Base-by-base conservation (phyloP, 768 basidiomycete genomes). In the Rhizopogon vesiculosus region DNA sequence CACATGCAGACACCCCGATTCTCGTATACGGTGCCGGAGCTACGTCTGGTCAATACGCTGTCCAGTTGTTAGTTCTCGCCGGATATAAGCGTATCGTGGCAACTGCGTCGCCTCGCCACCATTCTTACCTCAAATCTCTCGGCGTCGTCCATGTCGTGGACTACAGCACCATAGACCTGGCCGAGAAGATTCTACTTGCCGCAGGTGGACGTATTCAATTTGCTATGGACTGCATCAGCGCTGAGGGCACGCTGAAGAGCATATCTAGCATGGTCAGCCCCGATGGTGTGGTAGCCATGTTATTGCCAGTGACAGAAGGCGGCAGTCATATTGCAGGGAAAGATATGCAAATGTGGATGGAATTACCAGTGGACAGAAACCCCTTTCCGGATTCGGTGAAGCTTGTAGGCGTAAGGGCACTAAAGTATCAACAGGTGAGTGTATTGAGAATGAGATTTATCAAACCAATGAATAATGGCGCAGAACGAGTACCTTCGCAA, bases 241-340 rank as follows among this genome's bases (percentile, higher is more conserved):
- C 76, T 0, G 66, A 71, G 43, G 59, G 56, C 4, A 77, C 75
- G 0, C 45, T 82, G 52, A 65, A 59, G 3, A 63, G 63, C 15
- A 64, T 82, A 16, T 64, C 73, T 3, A 64, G 73, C 31, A 62
- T 79, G 5, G 64, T 78, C 28, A 68, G 67, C 45, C 62, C 74
- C 4, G 54, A 58, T n/a, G 77, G 74, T 35, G 74, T 62, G 33
- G 66, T 78, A 4, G 79, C 79, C 2, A 52, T 79, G 16, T 64
- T 82, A 25, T 54, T 79, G 45, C 80, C 81, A 1, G 63, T 81
- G 46, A 83, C 82, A 60, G 67, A 74, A 54, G 76, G 77, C 13
- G 52, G 58, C 6, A 33, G 3, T 7, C 45, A 33, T 33, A 65
- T 62, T 9, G 63, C 66, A 31, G 55, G 48, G 33, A 41, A 49